These are phyloP conservation scores for Curvularia eragrostidis DNA, from an alignment of 2,329 filamentous ascomycete genomes.

Conservation along the genomic window DNA sequence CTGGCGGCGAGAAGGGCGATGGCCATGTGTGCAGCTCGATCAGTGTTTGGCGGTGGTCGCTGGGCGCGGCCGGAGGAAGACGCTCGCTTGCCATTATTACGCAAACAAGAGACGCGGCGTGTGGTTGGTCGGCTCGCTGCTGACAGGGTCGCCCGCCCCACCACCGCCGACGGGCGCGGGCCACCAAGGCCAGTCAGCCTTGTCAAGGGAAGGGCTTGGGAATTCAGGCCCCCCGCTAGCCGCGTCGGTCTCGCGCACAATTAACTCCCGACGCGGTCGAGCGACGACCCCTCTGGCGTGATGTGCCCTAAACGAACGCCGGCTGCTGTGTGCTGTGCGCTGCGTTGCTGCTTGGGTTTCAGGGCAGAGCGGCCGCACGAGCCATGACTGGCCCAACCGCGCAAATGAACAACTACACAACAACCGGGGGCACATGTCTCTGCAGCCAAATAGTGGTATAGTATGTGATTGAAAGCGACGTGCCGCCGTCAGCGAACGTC, in stretches of 20 bases:
- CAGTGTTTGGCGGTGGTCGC: not conserved
- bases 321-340: conserved; percentile 14
- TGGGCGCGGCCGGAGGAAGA: conserved; percentile 7
- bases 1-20: conserved; percentile 5
- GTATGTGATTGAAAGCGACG: conserved; percentile 7
- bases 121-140: conserved; percentile 10
- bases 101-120: not conserved
- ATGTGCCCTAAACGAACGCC: conserved; percentile 25
- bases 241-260: conserved; percentile 37
- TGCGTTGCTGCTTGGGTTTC: not conserved
- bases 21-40: conserved; percentile 16
- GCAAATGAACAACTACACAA: not conserved
- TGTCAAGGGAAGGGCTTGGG: conserved; percentile 23
- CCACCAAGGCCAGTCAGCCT: conserved; percentile 37
- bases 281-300: conserved; percentile 27
- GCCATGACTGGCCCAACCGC: not conserved
- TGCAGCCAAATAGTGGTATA: not conserved
- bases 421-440: not conserved
- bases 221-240: conserved; percentile 44
- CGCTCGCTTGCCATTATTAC: conserved; percentile 13
- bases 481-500: conserved; percentile 14
- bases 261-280: conserved; percentile 19
- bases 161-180: conserved; percentile 15
- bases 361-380: not conserved
- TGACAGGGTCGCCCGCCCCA: conserved; percentile 11